These are phyloP conservation scores for Austroboletus festivus DNA, from an alignment of 768 basidiomycete species.

Conservation along the genomic window DNA sequence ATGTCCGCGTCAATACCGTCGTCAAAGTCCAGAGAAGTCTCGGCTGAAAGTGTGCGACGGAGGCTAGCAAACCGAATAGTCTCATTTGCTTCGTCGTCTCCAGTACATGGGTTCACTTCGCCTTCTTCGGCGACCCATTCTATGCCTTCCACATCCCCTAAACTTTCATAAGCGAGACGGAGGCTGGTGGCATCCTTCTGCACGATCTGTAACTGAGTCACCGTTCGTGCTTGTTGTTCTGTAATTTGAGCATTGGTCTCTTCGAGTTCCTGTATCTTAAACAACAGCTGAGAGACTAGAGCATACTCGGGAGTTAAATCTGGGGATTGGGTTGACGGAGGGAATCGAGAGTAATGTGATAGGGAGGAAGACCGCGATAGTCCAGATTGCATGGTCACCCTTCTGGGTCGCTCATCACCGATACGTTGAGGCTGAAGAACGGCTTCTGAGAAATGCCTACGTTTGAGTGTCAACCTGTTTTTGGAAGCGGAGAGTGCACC, in stretches of 20 bases:
- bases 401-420: constrained; percentile 19
- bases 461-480: constrained; percentile 19
- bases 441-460: constrained; percentile 31
- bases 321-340: constrained; percentile 9
- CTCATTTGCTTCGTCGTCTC: constrained; percentile 29
- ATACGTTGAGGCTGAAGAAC: constrained; percentile 7
- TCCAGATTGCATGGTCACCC: constrained; percentile 16
- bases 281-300: constrained; percentile 67
- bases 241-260: constrained; percentile 66
- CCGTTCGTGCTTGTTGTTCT: constrained; percentile 60
- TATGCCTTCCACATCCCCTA: constrained; percentile 50
- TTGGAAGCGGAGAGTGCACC: constrained; percentile 37
- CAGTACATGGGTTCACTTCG: constrained; percentile 25
- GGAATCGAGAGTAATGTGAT: constrained; percentile 17
- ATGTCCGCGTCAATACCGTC: constrained; percentile 19
- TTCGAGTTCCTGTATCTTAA: constrained; percentile 76
- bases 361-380: constrained; percentile 27
- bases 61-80: constrained; percentile 32
- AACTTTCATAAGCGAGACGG: constrained; percentile 63
- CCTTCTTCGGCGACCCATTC: constrained; percentile 44
- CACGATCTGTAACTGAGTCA: constrained; percentile 59
- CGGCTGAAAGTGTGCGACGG: constrained; percentile 23
- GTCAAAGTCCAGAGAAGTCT: constrained; percentile 21
- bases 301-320: constrained; percentile 38
- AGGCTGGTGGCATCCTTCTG: constrained; percentile 73